Evolutionary conservation across 495 filamentous ascomycete species (phyloP).

Genomic region (Hyaloscypha hepaticicola): DNA sequence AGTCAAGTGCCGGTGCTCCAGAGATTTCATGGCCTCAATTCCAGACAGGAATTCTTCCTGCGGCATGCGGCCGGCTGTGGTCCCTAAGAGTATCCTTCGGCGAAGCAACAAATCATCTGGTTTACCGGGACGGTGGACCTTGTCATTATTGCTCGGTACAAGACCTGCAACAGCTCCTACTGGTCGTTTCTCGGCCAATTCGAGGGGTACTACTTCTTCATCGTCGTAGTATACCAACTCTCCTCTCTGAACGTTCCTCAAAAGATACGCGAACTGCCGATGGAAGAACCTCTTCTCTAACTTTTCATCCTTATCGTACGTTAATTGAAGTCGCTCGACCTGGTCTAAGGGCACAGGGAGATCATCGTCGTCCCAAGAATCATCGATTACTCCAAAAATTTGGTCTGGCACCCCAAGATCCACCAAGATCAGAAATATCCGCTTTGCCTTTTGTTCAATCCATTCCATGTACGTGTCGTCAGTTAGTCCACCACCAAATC

Average conservation of each 20-base stretch:
- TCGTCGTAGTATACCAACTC: slow-evolving; percentile 71
- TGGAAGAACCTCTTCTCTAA: slow-evolving; percentile 75
- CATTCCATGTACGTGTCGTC: slow-evolving; percentile 91
- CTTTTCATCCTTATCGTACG: slow-evolving; percentile 55
- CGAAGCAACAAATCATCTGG: slow-evolving; percentile 64
- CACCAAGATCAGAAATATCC: slow-evolving; percentile 78
- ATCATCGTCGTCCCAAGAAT: slow-evolving; percentile 86
- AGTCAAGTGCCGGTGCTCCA: slow-evolving; percentile 79
- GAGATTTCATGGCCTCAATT: slow-evolving; percentile 56
- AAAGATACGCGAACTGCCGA: slow-evolving; percentile 77
- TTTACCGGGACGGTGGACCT: slow-evolving; percentile 61
- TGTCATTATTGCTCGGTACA: slow-evolving; percentile 58
- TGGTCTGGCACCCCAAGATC: slow-evolving; percentile 78
- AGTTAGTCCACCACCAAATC: slow-evolving; percentile 86
- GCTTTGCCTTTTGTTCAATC: slow-evolving; percentile 76
- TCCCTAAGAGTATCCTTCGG: slow-evolving; percentile 66
- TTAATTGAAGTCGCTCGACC: slow-evolving; percentile 65
- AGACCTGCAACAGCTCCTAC: slow-evolving; percentile 46
- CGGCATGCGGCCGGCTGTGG: slow-evolving; percentile 55
- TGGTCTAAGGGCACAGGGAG: slow-evolving; percentile 75
- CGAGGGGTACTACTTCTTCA: slow-evolving; percentile 78
- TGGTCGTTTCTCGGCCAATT: slow-evolving; percentile 59
- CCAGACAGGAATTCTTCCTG: slow-evolving; percentile 69
- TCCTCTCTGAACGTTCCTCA: slow-evolving; percentile 68
- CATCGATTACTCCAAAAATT: slow-evolving; percentile 83